A percentile compares a stretch with the other conserved stretches of the same genome.
These are phyloP conservation scores for Aspergillus sp. DNA, from an alignment of 2,329 filamentous ascomycete species.

Conservation along the genomic window DNA sequence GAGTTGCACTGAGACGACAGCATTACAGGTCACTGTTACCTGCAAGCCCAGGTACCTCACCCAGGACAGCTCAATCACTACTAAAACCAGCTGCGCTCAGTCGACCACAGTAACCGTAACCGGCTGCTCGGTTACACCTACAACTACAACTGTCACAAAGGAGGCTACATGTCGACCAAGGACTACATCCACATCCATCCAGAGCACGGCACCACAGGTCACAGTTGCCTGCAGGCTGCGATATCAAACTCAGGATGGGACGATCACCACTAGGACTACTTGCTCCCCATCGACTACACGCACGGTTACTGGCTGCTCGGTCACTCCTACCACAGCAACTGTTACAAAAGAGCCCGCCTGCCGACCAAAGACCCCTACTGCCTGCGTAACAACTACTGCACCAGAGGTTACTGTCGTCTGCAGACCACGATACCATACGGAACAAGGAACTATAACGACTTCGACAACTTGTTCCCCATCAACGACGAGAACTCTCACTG, in stretches of 20 bases:
- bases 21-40: background rate
- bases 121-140: background rate
- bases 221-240: background rate
- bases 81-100: background rate
- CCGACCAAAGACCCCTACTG: background rate
- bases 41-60: background rate
- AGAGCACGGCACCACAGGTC: constrained; percentile 1
- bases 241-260: background rate
- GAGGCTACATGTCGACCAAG: background rate
- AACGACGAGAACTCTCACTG: too few relatives aligned
- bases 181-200: background rate
- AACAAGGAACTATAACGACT: too few relatives aligned
- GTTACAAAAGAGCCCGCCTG: background rate
- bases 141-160: constrained; percentile 1
- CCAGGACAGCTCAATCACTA: background rate
- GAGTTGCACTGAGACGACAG: background rate
- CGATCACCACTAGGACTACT: background rate
- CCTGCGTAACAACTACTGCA: background rate
- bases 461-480: too few relatives aligned
- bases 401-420: too few relatives aligned
- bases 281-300: background rate
- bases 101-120: background rate
- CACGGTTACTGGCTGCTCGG: constrained; percentile 2
- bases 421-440: too few relatives aligned
- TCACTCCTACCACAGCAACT: background rate